Evolutionary conservation across 352 stramenopile species (phyloP).

Genomic region (Phytophthora citricola): DNA sequence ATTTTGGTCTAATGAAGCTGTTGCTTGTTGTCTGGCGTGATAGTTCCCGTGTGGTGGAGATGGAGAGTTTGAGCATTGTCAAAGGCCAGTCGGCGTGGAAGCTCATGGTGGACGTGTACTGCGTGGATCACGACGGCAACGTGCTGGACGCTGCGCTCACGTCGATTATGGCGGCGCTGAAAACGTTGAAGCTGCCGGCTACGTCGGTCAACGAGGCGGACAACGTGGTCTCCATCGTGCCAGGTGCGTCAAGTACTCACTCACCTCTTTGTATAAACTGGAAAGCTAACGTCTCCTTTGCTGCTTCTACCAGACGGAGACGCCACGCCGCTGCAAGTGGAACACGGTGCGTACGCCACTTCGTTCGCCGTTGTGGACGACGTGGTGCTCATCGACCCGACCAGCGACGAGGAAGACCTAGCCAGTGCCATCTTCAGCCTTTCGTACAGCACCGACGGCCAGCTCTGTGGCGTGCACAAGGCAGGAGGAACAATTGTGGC

Average conservation of each 20-base stretch:
- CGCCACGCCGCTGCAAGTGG: conserved; percentile 53
- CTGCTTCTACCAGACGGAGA: conserved; percentile 50
- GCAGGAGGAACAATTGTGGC: conserved; percentile 60
- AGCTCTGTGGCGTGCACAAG: conserved; percentile 81
- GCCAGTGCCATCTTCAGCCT: conserved; percentile 64
- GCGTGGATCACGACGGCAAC: conserved; percentile 85
- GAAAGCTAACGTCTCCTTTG: conserved; percentile 4
- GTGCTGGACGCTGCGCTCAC: conserved; percentile 75
- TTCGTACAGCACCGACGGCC: conserved; percentile 65
- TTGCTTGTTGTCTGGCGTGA: neutral
- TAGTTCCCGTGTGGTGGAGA: conserved; percentile 81
- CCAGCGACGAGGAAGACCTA: conserved; percentile 73
- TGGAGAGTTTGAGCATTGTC: conserved; percentile 78
- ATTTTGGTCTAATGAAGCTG: neutral
- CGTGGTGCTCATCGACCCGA: conserved; percentile 73
- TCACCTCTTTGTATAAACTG: neutral
- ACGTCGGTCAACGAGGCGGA: conserved; percentile 71
- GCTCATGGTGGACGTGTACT: conserved; percentile 83
- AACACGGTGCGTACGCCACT: conserved; percentile 67
- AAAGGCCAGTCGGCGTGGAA: conserved; percentile 83
- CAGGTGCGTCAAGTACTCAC: conserved; percentile 38
- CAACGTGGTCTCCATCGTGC: conserved; percentile 71
- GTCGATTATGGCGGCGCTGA: conserved; percentile 75
- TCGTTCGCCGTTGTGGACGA: conserved; percentile 72
- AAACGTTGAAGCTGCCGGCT: conserved; percentile 65